Evolutionary conservation across 768 basidiomycete species (phyloP).

Genomic region (Rhodotorula diobovata): DNA sequence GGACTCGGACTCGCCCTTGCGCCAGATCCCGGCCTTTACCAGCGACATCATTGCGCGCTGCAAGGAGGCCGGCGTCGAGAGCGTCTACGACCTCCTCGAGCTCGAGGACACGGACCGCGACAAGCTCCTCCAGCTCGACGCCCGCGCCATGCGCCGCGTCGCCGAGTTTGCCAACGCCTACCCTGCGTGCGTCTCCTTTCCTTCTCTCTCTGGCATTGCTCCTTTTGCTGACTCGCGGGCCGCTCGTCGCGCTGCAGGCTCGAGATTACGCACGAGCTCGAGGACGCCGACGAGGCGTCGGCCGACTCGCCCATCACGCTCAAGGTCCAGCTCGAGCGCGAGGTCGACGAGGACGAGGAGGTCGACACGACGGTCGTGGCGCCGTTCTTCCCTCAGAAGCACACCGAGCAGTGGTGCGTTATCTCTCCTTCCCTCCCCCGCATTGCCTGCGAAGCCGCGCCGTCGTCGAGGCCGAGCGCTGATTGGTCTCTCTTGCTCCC

Average conservation of each 20-base stretch:
- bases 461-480: conserved; percentile 74
- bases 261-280: conserved; percentile 81
- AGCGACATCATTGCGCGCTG: conserved; percentile 81
- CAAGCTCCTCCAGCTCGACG: conserved; percentile 74
- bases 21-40: conserved; percentile 95
- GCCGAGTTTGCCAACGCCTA: conserved; percentile 95
- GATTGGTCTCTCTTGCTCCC: no score
- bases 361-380: conserved; percentile 82
- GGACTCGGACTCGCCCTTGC: conserved; percentile 92
- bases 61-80: conserved; percentile 71
- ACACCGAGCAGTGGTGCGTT: conserved; percentile 92
- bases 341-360: conserved; percentile 67
- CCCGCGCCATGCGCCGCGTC: conserved; percentile 84
- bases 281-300: conserved; percentile 71
- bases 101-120: conserved; percentile 86
- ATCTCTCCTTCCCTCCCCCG: conserved; percentile 59
- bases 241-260: conserved; percentile 46
- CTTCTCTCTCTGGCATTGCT: neutral
- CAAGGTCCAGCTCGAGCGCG: conserved; percentile 71
- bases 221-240: neutral
- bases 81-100: conserved; percentile 97
- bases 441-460: no score
- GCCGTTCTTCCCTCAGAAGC: conserved; percentile 73
- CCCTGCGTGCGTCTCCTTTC: conserved; percentile 49
- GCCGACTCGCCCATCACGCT: conserved; percentile 78